A percentile compares a stretch with the other conserved stretches of the same genome.
Conservation (phyloP, 2,329 filamentous ascomycete species). For the Fusarium subtropicale region DNA sequence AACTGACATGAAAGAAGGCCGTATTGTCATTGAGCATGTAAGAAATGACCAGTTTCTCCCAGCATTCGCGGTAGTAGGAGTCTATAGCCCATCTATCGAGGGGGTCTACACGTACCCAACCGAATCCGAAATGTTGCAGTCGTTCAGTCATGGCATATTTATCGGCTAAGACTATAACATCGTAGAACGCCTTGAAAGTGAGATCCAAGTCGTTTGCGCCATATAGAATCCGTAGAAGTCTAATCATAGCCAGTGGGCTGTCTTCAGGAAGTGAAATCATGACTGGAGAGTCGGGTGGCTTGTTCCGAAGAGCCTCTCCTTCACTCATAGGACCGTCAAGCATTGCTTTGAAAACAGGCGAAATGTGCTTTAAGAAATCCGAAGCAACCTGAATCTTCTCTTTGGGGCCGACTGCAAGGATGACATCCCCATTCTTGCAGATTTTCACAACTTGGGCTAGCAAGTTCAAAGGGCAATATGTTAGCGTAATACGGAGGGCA, state of each 20-base stretch:
- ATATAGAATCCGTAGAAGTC: not conserved
- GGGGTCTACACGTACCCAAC: not conserved
- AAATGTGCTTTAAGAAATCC: not conserved
- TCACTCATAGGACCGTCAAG: not conserved
- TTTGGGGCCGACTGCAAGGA: not conserved
- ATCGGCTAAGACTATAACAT: not conserved
- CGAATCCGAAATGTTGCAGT: not conserved
- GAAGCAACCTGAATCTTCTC: not conserved
- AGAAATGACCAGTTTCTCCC: not conserved
- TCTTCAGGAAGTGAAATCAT: not conserved
- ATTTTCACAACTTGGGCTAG: not conserved
- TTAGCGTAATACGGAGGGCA: not conserved
- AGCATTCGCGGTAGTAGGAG: no score
- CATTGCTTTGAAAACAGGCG: constrained; percentile 9
- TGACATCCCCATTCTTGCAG: not conserved
- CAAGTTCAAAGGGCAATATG: not conserved
- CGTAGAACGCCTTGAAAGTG: not conserved
- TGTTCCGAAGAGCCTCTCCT: not conserved
- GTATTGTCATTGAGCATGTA: rapidly evolving
- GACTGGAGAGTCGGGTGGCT: rapidly evolving
- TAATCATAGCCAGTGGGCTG: rapidly evolving
- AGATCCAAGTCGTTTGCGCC: not conserved
- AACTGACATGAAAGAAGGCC: not conserved
- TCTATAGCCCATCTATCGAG: no score
- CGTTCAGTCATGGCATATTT: not conserved